A percentile compares a stretch with the other conserved stretches of the same genome.
These are phyloP conservation scores for Psilocybe subaeruginosa DNA, from an alignment of 768 basidiomycete species.

Conservation along the genomic window DNA sequence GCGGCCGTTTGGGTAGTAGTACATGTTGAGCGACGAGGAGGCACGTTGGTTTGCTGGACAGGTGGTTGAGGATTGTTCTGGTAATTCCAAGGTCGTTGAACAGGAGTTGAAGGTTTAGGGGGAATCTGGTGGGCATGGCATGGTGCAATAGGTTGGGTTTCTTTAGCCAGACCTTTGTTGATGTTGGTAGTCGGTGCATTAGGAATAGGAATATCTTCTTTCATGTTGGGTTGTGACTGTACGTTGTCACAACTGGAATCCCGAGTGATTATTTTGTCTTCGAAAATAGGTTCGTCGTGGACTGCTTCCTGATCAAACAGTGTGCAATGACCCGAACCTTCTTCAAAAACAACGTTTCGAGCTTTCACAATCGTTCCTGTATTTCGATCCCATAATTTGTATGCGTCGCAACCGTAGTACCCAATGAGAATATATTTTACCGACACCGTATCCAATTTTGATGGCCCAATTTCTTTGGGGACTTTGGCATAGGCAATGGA, in stretches of 20 bases:
- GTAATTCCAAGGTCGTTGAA: no score
- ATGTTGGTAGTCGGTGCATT: not conserved
- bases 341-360: conserved; percentile 28
- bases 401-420: conserved; percentile 22
- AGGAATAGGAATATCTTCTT: not conserved
- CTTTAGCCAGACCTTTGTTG: not conserved
- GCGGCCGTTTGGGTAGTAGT: not conserved
- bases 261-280: not conserved
- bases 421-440: conserved; percentile 24
- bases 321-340: conserved; percentile 18
- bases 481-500: conserved; percentile 32
- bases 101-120: no score
- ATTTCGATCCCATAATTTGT: conserved; percentile 19
- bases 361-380: conserved; percentile 16
- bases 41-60: no score
- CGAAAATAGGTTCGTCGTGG: conserved; percentile 3
- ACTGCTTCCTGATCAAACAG: no score
- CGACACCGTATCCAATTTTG: conserved; percentile 17
- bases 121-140: not conserved
- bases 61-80: no score
- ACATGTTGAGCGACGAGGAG: not conserved
- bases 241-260: not conserved
- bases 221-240: not conserved
- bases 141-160: not conserved
- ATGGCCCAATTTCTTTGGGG: conserved; percentile 16